Evolutionary conservation across 1,139 yeast genomes (phyloP).

Genomic region (Pneumocystis sp.): DNA sequence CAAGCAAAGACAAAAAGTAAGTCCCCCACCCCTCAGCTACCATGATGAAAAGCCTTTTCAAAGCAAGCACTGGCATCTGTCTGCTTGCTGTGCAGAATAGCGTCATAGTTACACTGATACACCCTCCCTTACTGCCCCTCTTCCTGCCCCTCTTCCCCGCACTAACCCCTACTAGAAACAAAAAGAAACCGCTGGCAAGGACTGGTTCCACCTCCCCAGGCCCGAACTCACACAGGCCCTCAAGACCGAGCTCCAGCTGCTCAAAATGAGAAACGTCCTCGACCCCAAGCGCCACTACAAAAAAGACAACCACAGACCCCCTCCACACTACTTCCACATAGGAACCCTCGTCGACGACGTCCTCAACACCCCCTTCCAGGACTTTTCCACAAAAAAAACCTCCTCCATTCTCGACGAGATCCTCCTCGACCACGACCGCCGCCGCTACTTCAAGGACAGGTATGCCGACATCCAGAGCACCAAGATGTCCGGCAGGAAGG

Average conservation of each 20-base stretch:
- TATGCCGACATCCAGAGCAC: constrained; percentile 61
- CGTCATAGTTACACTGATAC: constrained; percentile 21
- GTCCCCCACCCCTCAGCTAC: neutral
- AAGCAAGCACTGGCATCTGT: neutral
- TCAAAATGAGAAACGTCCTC: constrained; percentile 76
- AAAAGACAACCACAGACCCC: constrained; percentile 23
- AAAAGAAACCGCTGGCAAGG: constrained; percentile 34
- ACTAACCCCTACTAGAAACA: constrained; percentile 9
- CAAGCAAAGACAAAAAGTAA: neutral
- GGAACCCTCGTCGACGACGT: constrained; percentile 80
- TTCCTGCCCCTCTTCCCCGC: too few relatives aligned
- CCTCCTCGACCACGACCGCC: constrained; percentile 54
- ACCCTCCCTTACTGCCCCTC: neutral
- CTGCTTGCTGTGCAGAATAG: neutral
- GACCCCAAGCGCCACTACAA: constrained; percentile 94
- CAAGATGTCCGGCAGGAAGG: constrained; percentile 64
- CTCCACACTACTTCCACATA: constrained; percentile 70
- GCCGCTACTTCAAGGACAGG: constrained; percentile 70
- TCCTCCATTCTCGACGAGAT: constrained; percentile 72
- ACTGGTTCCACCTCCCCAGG: constrained; percentile 77
- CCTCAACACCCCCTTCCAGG: constrained; percentile 60
- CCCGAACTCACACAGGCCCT: constrained; percentile 61
- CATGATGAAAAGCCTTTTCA: neutral
- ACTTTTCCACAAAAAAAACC: constrained; percentile 55
- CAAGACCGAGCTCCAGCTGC: constrained; percentile 60